These are phyloP conservation scores for Schizopora paradoxa DNA, from an alignment of 1,284 basidiomycete genomes.

Conservation along the genomic window DNA sequence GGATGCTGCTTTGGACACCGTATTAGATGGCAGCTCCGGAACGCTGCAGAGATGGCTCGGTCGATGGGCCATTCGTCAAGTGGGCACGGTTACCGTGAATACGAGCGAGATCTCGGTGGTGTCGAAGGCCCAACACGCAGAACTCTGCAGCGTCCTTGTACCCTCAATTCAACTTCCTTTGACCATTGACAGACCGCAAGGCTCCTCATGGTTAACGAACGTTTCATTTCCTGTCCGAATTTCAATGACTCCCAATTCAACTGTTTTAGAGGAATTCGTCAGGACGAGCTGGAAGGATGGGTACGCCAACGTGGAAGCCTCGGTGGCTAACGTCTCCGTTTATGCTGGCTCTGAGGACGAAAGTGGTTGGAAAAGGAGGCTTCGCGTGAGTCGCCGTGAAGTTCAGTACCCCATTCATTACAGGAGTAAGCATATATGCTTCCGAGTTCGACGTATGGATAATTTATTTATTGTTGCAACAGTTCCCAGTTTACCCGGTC, in stretches of 20 bases:
- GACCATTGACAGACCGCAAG: conserved; percentile 46
- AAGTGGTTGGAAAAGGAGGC: conserved; percentile 44
- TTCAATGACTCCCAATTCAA: conserved; percentile 47
- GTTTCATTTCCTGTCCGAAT: conserved; percentile 50
- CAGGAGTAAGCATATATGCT: conserved; percentile 40
- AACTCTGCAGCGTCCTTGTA: conserved; percentile 42
- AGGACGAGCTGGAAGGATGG: conserved; percentile 57
- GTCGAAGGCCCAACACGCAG: conserved; percentile 32
- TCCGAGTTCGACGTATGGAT: too few relatives aligned
- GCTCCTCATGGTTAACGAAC: conserved; percentile 50
- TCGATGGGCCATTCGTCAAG: conserved; percentile 52
- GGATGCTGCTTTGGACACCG: conserved; percentile 46
- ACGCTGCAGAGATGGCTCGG: conserved; percentile 58
- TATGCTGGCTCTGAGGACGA: conserved; percentile 44
- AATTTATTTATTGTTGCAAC: too few relatives aligned
- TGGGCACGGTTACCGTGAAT: conserved; percentile 53
- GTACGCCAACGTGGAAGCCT: conserved; percentile 37
- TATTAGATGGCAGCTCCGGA: conserved; percentile 31
- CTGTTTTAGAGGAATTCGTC: conserved; percentile 45
- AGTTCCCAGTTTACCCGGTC: conserved; percentile 63
- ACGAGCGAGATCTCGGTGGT: conserved; percentile 37
- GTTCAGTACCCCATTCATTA: conserved; percentile 42
- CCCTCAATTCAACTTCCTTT: conserved; percentile 51
- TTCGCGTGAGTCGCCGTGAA: conserved; percentile 40
- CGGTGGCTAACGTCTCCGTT: conserved; percentile 39